Evolutionary conservation across 2,329 filamentous ascomycete species (phyloP).

Genomic region (Aspergillus sclerotialis): DNA sequence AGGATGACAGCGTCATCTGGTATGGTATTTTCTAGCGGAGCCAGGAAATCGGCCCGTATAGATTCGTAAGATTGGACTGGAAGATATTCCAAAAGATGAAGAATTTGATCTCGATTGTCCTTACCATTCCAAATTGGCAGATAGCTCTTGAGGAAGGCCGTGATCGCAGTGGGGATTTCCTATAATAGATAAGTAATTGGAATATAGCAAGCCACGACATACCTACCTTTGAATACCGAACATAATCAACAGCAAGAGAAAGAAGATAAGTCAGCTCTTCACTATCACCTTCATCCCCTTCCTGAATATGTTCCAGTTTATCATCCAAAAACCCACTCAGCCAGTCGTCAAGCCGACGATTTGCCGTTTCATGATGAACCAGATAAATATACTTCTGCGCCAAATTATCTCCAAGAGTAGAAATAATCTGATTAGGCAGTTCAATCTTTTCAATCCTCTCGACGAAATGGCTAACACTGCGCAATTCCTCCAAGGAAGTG

Average conservation of each 20-base stretch:
- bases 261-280: slow-evolving; percentile 31
- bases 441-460: slow-evolving; percentile 70
- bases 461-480: slow-evolving; percentile 62
- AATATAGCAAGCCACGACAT: not conserved
- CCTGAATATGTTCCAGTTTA: slow-evolving; percentile 25
- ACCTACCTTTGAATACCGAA: slow-evolving; percentile 31
- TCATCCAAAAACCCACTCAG: slow-evolving; percentile 33
- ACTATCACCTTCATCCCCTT: slow-evolving; percentile 41
- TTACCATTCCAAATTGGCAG: slow-evolving; percentile 57
- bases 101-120: slow-evolving; percentile 41
- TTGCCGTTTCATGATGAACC: slow-evolving; percentile 51
- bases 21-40: slow-evolving; percentile 34
- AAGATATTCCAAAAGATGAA: slow-evolving; percentile 27
- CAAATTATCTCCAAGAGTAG: slow-evolving; percentile 66
- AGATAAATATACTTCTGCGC: slow-evolving; percentile 68
- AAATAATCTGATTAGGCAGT: slow-evolving; percentile 72
- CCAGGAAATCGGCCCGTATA: slow-evolving; percentile 31
- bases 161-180: slow-evolving; percentile 27
- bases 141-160: slow-evolving; percentile 41
- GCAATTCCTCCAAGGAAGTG: slow-evolving; percentile 65
- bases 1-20: slow-evolving; percentile 48
- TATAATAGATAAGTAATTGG: slow-evolving; percentile 10
- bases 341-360: slow-evolving; percentile 31
- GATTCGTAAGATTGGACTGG: slow-evolving; percentile 23
- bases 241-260: slow-evolving; percentile 26